Percentiles rank a stretch among this genome's conserved stretches.
These are phyloP conservation scores for Phytophthora pseudosyringae DNA, from an alignment of 352 stramenopile species.

Conservation along the genomic window DNA sequence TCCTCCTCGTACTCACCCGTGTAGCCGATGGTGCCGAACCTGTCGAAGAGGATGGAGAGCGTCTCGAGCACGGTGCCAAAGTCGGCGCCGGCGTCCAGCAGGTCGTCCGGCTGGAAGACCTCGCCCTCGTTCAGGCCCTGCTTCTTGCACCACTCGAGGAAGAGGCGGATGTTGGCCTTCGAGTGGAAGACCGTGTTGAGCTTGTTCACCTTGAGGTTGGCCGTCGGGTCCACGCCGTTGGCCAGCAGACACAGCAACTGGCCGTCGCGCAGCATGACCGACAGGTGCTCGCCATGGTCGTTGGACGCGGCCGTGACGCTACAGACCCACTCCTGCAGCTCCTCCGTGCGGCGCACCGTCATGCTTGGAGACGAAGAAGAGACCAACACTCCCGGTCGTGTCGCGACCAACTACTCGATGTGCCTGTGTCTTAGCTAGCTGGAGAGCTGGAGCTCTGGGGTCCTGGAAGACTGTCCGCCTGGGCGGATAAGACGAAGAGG, in stretches of 20 bases:
- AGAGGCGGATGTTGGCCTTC: conserved; percentile 85
- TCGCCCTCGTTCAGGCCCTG: conserved; percentile 76
- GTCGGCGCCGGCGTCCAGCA: conserved; percentile 68
- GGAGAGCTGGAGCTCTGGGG: no score
- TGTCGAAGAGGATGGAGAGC: conserved; percentile 87
- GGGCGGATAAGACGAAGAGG: conserved; percentile 33
- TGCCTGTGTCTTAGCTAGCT: conserved; percentile 5
- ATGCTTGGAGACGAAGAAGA: conserved; percentile 31
- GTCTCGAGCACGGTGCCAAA: conserved; percentile 74
- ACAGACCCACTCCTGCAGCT: conserved; percentile 87
- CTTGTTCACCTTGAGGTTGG: conserved; percentile 86
- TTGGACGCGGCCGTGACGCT: conserved; percentile 75
- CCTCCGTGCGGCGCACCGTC: conserved; percentile 76
- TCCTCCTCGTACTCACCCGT: conserved; percentile 61
- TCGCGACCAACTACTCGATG: background rate
- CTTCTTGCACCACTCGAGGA: conserved; percentile 80
- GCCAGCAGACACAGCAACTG: conserved; percentile 87
- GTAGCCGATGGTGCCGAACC: conserved; percentile 71
- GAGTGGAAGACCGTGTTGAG: conserved; percentile 91
- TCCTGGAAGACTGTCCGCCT: background rate
- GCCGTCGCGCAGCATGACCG: conserved; percentile 81
- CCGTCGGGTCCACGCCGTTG: conserved; percentile 78
- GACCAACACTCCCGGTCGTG: conserved; percentile 3
- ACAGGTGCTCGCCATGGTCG: conserved; percentile 80
- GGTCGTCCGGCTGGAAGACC: conserved; percentile 82